Evolutionary conservation across 2,329 filamentous ascomycete species (phyloP).

Genomic region (Lomentospora prolificans): DNA sequence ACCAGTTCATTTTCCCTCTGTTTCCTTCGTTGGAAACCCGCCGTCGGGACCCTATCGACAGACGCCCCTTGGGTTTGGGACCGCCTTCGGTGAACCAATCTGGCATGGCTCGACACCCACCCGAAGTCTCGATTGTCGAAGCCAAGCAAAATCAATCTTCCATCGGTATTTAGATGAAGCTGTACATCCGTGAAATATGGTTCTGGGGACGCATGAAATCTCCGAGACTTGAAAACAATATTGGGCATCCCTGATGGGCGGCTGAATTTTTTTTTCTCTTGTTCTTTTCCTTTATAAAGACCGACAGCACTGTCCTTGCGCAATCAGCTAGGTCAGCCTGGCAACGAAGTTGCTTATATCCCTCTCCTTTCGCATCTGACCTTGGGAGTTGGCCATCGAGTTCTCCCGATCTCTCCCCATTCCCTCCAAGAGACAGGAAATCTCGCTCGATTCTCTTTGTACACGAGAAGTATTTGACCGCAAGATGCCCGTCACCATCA

Average conservation of each 20-base stretch:
- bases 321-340: too few species aligned
- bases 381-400: neutral
- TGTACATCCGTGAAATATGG: neutral
- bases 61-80: neutral
- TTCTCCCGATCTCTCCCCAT: neutral
- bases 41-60: neutral
- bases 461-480: neutral
- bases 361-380: neutral
- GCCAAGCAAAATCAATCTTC: neutral
- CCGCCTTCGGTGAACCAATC: neutral
- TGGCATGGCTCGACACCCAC: neutral
- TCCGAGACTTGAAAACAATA: neutral
- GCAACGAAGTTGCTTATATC: neutral
- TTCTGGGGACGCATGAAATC: neutral
- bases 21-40: neutral
- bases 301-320: neutral
- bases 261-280: neutral
- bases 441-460: neutral
- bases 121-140: neutral
- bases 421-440: too few species aligned
- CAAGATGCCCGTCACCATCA: constrained; percentile 5
- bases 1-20: neutral
- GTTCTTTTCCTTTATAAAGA: too few species aligned
- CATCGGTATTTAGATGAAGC: neutral
- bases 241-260: neutral